Base-by-base conservation (phyloP, 805 yeast species). In the Sugiyamaella americana region DNA sequence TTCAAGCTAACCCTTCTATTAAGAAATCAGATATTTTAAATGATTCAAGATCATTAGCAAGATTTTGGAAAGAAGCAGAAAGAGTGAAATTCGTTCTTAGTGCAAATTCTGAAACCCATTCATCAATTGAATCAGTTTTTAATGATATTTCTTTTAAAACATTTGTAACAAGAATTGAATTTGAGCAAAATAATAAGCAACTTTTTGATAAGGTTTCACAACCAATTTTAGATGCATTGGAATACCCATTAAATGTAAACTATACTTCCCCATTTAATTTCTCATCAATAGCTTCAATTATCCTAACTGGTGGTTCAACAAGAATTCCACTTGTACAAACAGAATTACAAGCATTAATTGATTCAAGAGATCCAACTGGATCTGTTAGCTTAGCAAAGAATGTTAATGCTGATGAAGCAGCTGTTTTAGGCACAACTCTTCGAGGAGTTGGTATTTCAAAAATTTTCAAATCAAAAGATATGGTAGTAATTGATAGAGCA, bases 401-500 rank as follows among this genome's bases (percentile, higher is more conserved):
- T 43, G 94, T 93, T 39, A 93, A 93, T 64, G 93, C 98, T 0
- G 98, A 93, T 65, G 98, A 93, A 68, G 81, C 97, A 39, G 87
- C 87, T 44, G 96, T 87, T 11, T 73, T 86, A 57, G 98, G 98
- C 42, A 79, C 94, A 2, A 79, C 96, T n/a, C 69, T 84, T 34
- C 76, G 88, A 53, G 98, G 93, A 18, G 83, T 87, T 36, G 72
- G 79, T 41, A 69, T 87, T 34, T 78, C 87, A n/a, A 74, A 79
- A 35, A 74, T 80, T 57, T 82, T 80, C 63, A 78, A 80, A 54
- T 73, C 84, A 4, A 78, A 78, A 55, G 79, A 78, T 37, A 73
- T 87, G 41, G 66, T 70, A 20, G 71, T 87, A 2, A 58, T 74
- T 26, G 94, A 86, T 47, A 74, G 74, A 46, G 63, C 80, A 0